Base-by-base conservation (phyloP, 192 early-diverging fungal genomes). In the Coemansia sp. region DNA sequence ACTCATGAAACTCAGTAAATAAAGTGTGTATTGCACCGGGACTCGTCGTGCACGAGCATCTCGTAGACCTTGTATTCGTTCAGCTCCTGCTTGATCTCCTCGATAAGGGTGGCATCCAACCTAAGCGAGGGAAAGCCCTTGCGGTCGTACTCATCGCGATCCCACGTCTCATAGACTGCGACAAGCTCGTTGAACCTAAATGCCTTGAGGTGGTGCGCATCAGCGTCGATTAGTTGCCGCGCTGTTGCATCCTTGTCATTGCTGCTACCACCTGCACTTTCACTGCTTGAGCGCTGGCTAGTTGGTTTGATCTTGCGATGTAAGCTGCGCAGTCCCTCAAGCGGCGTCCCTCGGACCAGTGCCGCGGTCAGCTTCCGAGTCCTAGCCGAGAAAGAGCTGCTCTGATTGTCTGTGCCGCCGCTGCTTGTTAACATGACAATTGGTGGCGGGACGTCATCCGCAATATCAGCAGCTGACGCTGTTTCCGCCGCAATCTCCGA, bases 31-130 rank as follows among this genome's bases (percentile, higher is more conserved):
- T 89, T 86, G 24, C 79, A 60, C 9, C 83, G 84, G 57, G 90
- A 90, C 18, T 93, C 89, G 57, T 88, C 85, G 68, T 95, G 95
- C 13, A 97, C 91, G 18, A 82, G 73, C 95, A 99, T 96, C 69
- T 97, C 95, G 36, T 84, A 82, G 53, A 90, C 83, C 82, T 99
- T 99, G 84, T 89, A 99, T 58, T 92, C 87, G 80, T 99, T 99
- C 58, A 99, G 76, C 72, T 99, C 96, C 71, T 93, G 87, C 51
- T 95, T 91, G 74, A 99, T 97, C 65, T 81, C 77, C 63, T 92
- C 88, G 38, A 94, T 94, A 58, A 96, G 83, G 33, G 88, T 79
- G 14, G 94, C 88, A 4, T 95, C 97, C 1, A 99, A 73, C 55
- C 90, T 88, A 10, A 89, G 84, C 45, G 92, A 86, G 3, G 85